phyloP scores from a whole-genome alignment of 306 rosid species.

The Vigna unguiculata region DNA sequence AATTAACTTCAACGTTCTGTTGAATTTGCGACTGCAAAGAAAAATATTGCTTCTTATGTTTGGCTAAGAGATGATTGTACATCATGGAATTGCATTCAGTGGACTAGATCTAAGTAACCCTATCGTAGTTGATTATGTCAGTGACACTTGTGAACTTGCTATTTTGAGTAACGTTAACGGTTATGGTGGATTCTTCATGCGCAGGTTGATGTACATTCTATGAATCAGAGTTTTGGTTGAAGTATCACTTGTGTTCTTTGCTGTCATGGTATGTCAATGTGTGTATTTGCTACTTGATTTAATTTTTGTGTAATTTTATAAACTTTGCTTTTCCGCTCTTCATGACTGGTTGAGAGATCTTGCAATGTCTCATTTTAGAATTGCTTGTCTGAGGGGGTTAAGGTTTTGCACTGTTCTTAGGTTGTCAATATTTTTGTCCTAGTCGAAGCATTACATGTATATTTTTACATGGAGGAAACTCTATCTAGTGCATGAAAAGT shows the following conservation, averaged over 20 bases:
- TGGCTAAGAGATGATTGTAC: neutral
- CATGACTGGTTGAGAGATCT: constrained; percentile 12
- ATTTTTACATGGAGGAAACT: neutral
- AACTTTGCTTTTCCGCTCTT: neutral
- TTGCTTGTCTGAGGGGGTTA: neutral
- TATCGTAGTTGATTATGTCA: neutral
- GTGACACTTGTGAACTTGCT: neutral
- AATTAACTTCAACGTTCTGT: neutral
- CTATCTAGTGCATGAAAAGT: neutral
- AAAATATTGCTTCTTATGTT: neutral
- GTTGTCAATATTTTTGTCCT: constrained; percentile 2
- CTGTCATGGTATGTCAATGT: constrained; percentile 48
- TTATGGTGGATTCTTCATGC: constrained; percentile 8
- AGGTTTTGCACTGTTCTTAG: constrained; percentile 3
- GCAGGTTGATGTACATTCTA: constrained; percentile 42
- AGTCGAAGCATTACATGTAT: constrained; percentile 15
- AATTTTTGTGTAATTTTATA: neutral
- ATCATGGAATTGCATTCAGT: constrained; percentile 2
- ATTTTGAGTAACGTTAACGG: constrained; percentile 15
- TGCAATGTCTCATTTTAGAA: neutral
- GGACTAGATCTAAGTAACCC: neutral
- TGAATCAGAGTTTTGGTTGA: constrained; percentile 34
- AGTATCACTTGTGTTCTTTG: constrained; percentile 19
- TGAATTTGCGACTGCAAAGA: constrained; percentile 1
- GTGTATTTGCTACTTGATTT: constrained; percentile 14